Evolutionary conservation across 2,329 filamentous ascomycete species (phyloP).

Genomic region (Exophiala sideris): DNA sequence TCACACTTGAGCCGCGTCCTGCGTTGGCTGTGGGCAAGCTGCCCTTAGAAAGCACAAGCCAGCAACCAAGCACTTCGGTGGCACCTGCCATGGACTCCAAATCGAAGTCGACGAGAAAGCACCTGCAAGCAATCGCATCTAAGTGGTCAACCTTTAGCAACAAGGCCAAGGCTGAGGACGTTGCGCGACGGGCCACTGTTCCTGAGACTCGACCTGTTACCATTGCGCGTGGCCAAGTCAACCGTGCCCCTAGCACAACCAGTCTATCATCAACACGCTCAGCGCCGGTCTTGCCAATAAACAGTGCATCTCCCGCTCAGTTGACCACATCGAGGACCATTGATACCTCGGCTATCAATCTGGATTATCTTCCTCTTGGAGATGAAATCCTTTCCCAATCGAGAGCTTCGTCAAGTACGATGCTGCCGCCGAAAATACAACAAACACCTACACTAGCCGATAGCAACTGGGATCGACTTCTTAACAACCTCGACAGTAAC

Average conservation of each 20-base stretch:
- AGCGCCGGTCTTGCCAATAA: slow-evolving; percentile 18
- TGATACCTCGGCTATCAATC: slow-evolving; percentile 39
- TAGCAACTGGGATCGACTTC: slow-evolving; percentile 76
- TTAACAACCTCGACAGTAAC: slow-evolving; percentile 66
- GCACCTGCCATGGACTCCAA: slow-evolving; percentile 12
- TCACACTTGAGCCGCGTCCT: slow-evolving; percentile 15
- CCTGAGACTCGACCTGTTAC: slow-evolving; percentile 13
- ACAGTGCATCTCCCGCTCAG: slow-evolving; percentile 12
- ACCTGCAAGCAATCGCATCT: slow-evolving; percentile 28
- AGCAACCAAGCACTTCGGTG: slow-evolving; percentile 5
- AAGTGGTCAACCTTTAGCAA: slow-evolving; percentile 24
- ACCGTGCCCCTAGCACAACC: slow-evolving; percentile 22
- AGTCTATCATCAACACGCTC: slow-evolving; percentile 28
- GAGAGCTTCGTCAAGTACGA: slow-evolving; percentile 38
- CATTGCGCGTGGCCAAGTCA: slow-evolving; percentile 4
- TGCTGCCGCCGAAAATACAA: slow-evolving; percentile 42
- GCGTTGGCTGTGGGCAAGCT: slow-evolving; percentile 8
- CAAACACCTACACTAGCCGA: slow-evolving; percentile 38
- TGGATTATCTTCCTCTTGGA: slow-evolving; percentile 57
- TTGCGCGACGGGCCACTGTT: slow-evolving; percentile 15
- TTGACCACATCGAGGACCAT: slow-evolving; percentile 5
- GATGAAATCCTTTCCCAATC: slow-evolving; percentile 30
- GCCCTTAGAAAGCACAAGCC: background rate
- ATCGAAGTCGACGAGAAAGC: slow-evolving; percentile 24
- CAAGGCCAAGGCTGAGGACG: slow-evolving; percentile 16